A percentile compares a stretch with the other conserved stretches of the same genome.
phyloP scores from a whole-genome alignment of 1,139 yeast species.

The Suhomyces coccinellae region DNA sequence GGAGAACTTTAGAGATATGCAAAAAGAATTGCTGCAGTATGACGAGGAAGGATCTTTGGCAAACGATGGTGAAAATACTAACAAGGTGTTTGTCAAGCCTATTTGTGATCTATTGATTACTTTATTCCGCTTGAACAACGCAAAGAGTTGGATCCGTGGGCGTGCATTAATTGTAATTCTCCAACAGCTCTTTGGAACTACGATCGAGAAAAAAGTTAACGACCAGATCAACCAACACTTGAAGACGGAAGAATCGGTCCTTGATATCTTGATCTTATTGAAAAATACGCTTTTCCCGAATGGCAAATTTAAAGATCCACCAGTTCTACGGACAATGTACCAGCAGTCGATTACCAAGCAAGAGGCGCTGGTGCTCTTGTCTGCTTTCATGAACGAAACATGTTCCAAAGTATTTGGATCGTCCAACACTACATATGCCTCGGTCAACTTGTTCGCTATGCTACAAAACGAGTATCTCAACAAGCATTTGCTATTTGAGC shows the following conservation, averaged over 20 bases:
- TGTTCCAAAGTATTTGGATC: slow-evolving; percentile 77
- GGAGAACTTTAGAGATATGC: slow-evolving; percentile 44
- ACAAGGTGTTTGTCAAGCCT: slow-evolving; percentile 62
- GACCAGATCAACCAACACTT: slow-evolving; percentile 33
- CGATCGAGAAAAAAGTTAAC: slow-evolving; percentile 73
- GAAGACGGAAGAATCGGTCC: slow-evolving; percentile 50
- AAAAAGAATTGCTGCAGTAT: slow-evolving; percentile 40
- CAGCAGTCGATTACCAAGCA: slow-evolving; percentile 56
- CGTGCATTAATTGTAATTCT: slow-evolving; percentile 77
- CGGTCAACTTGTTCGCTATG: slow-evolving; percentile 59
- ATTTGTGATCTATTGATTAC: slow-evolving; percentile 75
- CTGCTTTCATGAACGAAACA: slow-evolving; percentile 59
- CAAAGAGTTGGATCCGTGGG: slow-evolving; percentile 80
- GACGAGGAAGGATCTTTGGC: slow-evolving; percentile 31
- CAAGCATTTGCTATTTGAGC: slow-evolving; percentile 58
- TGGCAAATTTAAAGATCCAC: slow-evolving; percentile 52
- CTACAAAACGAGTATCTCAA: slow-evolving; percentile 74
- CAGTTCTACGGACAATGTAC: slow-evolving; percentile 44
- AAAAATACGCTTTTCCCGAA: slow-evolving; percentile 64
- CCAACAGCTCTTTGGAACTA: slow-evolving; percentile 85
- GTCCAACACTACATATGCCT: slow-evolving; percentile 63
- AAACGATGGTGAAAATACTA: slow-evolving; percentile 18
- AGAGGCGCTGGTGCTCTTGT: slow-evolving; percentile 61
- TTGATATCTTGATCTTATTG: slow-evolving; percentile 43
- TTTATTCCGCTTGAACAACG: slow-evolving; percentile 64